A percentile compares a stretch with the other conserved stretches of the same genome.
Evolutionary conservation across 805 yeast genomes (phyloP).

Genomic region (Metschnikowia gruessii): DNA sequence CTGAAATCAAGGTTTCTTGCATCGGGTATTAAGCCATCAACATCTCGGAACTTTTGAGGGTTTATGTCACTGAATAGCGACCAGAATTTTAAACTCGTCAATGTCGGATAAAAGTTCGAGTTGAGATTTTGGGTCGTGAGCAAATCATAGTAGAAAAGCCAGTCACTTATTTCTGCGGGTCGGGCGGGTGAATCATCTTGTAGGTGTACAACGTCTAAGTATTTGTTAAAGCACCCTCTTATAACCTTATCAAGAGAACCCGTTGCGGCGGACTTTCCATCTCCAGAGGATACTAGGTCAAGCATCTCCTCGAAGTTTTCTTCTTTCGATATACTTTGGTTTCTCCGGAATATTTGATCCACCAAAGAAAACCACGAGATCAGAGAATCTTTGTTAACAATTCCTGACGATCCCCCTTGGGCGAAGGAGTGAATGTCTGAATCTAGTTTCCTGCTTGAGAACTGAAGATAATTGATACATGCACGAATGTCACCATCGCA

Average conservation of each 20-base stretch:
- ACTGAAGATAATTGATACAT: constrained; percentile 80
- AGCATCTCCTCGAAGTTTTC: constrained; percentile 49
- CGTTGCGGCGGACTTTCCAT: constrained; percentile 36
- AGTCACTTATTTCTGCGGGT: constrained; percentile 64
- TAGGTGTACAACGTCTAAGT: constrained; percentile 54
- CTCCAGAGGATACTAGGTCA: constrained; percentile 42
- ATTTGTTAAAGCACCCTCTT: constrained; percentile 67
- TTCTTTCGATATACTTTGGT: constrained; percentile 43
- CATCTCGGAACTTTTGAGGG: constrained; percentile 19
- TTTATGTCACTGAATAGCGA: constrained; percentile 61
- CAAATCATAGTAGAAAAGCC: constrained; percentile 73
- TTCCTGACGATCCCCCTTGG: not conserved
- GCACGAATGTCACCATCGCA: constrained; percentile 85
- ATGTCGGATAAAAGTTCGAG: constrained; percentile 51
- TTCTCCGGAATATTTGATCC: constrained; percentile 56
- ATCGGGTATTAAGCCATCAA: constrained; percentile 30
- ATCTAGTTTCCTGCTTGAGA: constrained; percentile 34
- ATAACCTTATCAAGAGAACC: constrained; percentile 61
- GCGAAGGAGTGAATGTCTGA: constrained; percentile 6
- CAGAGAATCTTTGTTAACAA: constrained; percentile 53
- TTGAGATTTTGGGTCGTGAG: constrained; percentile 32
- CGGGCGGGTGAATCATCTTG: constrained; percentile 61
- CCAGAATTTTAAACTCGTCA: constrained; percentile 61
- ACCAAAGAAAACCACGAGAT: constrained; percentile 67
- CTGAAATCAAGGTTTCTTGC: constrained; percentile 36